Base-by-base conservation (phyloP, 2,329 filamentous ascomycete species). In the Alternaria gansuensis region DNA sequence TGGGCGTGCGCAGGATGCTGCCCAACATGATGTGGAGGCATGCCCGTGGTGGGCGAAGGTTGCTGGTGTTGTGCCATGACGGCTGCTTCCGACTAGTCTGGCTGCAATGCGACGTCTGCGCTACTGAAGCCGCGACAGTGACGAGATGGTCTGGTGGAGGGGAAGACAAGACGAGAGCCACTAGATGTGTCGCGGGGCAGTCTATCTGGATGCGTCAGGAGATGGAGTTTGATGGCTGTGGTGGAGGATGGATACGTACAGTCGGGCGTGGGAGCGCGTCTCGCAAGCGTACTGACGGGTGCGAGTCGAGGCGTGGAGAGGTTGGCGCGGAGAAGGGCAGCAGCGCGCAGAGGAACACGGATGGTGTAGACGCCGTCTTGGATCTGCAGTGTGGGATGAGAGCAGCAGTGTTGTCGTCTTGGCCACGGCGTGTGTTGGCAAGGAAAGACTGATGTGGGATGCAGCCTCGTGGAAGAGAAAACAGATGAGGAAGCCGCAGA, bases 1-100 rank as follows among this genome's bases (percentile, higher is more conserved):
- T 80, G 84, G 61, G 82, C 82, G 63, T 87, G 86, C 60, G 84
- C 85, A 21, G 85, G 84, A 66, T 90, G 87, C 57, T 89, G 87
- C 57, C 88, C 87, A 52, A 85, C 87, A 80, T 89, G 87, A 73
- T 88, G 87, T 60, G 83, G 82, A 63, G 84, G 82, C 80, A 93
- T 90, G 76, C 83, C 85, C 80, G 91, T 90, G 59, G 90, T 90
- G 39, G 91, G 91, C 70, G 91, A 94, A 40, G 89, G 88, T 74
- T 93, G 91, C 71, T 91, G 90, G 78, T 91, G 90, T 69, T 68
- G 75, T 50, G 89, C 88, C 89, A 92, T 92, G 62, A 52, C 39
- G 41, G 49, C 48, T 52, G 45, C 24, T 57, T 54, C 54, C 57
- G 59, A 62, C 54, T 24, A 23, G 39, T 24, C 31, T 48, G 58